These are phyloP conservation scores for Talaromyces sp. DNA, from an alignment of 2,329 filamentous ascomycete genomes.

Conservation along the genomic window DNA sequence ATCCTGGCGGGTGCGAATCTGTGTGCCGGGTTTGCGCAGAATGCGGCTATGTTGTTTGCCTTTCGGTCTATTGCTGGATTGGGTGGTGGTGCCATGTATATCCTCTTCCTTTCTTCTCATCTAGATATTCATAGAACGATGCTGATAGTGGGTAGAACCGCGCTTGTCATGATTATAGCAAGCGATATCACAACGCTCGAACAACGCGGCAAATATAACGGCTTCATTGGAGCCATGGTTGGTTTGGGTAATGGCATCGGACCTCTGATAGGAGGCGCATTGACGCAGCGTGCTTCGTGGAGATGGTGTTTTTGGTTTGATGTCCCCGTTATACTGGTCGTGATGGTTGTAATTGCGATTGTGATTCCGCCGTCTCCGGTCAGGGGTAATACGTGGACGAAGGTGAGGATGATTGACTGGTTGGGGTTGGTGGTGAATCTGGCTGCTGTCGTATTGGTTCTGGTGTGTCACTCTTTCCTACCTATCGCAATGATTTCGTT, in stretches of 20 bases:
- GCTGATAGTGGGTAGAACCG: conserved; percentile 27
- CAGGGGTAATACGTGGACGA: conserved; percentile 1
- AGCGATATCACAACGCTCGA: conserved; percentile 53
- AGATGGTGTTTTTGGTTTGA: conserved; percentile 24
- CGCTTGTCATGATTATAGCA: conserved; percentile 55
- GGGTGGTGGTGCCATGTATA: conserved; percentile 52
- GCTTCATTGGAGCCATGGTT: conserved; percentile 27
- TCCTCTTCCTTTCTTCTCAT: not conserved
- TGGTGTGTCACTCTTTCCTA: not conserved
- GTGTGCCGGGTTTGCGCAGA: conserved; percentile 52
- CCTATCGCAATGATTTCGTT: not conserved
- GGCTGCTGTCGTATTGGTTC: conserved; percentile 11
- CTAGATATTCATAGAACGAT: not conserved
- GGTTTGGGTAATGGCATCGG: conserved; percentile 40
- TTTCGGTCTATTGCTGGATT: conserved; percentile 55
- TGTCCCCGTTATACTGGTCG: conserved; percentile 3
- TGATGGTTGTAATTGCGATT: conserved; percentile 6
- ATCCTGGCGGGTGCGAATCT: conserved; percentile 52
- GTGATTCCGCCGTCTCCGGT: conserved; percentile 12
- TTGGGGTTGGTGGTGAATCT: conserved; percentile 10
- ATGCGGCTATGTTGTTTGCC: conserved; percentile 52
- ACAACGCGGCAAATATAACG: conserved; percentile 48
- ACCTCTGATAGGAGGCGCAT: conserved; percentile 31
- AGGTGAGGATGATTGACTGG: conserved; percentile 15
- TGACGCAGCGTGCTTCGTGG: conserved; percentile 30